These are phyloP conservation scores for Alternaria gaisen DNA, from an alignment of 2,329 filamentous ascomycete species.

Conservation along the genomic window DNA sequence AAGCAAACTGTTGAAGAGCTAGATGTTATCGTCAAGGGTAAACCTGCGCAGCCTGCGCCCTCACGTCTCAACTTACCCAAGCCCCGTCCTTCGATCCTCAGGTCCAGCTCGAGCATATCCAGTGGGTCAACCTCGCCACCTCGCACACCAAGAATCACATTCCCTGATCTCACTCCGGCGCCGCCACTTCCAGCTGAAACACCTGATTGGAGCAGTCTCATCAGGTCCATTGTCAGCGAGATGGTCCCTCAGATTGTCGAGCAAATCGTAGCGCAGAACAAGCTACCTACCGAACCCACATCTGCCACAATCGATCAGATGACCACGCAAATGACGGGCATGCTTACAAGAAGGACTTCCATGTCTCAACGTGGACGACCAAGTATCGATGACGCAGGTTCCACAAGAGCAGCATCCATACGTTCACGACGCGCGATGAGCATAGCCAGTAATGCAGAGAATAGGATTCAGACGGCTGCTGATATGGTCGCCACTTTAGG, in stretches of 20 bases:
- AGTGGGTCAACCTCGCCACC: conserved; percentile 26
- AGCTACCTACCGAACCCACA: conserved; percentile 25
- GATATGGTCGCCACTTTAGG: conserved; percentile 47
- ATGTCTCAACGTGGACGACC: conserved; percentile 33
- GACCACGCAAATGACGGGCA: conserved; percentile 42
- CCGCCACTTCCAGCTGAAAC: conserved; percentile 12
- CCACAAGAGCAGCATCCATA: conserved; percentile 24
- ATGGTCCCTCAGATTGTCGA: conserved; percentile 47
- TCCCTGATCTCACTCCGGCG: conserved; percentile 16
- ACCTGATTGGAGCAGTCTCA: conserved; percentile 41
- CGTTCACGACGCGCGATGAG: conserved; percentile 38
- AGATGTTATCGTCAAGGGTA: conserved; percentile 28
- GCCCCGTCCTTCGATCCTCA: conserved; percentile 14
- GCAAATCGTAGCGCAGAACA: conserved; percentile 42
- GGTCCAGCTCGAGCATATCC: conserved; percentile 11
- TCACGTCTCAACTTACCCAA: conserved; percentile 11
- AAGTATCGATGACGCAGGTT: conserved; percentile 30
- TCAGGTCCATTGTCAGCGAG: conserved; percentile 44
- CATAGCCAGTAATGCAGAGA: conserved; percentile 40
- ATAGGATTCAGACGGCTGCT: conserved; percentile 41
- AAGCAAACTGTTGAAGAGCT: conserved; percentile 40
- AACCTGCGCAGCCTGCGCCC: conserved; percentile 4
- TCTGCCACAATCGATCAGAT: conserved; percentile 37
- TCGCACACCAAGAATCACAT: conserved; percentile 25
- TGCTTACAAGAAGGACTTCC: conserved; percentile 39